phyloP scores from a whole-genome alignment of 2,329 filamentous ascomycete species.

The Ceratocystis cubensis region DNA sequence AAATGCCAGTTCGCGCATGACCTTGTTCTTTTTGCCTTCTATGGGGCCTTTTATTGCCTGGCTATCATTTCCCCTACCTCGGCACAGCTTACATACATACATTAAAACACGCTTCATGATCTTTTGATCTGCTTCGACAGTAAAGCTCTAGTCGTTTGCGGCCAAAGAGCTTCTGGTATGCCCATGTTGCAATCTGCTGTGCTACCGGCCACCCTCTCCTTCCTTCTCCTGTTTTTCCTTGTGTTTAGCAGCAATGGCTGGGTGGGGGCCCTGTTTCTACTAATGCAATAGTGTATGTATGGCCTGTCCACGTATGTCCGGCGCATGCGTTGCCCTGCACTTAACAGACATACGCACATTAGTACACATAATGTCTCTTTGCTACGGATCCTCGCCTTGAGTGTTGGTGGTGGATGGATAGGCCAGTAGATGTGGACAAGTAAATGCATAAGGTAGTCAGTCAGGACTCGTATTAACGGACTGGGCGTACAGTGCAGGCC shows the following conservation, averaged over 20 bases:
- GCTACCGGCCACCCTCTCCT: background rate
- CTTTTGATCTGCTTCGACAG: too few species aligned
- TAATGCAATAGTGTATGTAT: background rate
- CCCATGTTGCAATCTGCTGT: background rate
- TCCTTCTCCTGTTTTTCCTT: background rate
- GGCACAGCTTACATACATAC: background rate
- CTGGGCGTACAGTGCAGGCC: too few species aligned
- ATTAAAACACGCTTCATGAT: background rate
- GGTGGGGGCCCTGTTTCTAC: background rate
- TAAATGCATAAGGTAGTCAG: too few species aligned
- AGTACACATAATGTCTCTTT: background rate
- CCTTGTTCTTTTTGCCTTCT: conserved; percentile 1
- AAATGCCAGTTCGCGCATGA: background rate
- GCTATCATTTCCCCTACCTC: too few species aligned
- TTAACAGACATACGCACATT: background rate
- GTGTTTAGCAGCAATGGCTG: too few species aligned
- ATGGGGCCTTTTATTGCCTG: too few species aligned
- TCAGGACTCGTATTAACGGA: too few species aligned
- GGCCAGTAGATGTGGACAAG: too few species aligned
- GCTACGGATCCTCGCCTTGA: background rate
- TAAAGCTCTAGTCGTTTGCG: too few species aligned
- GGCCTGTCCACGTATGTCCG: background rate
- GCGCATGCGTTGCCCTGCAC: too few species aligned
- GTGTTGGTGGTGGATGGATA: too few species aligned
- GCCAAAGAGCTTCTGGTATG: background rate